Percentiles rank a stretch among this genome's conserved stretches.
Evolutionary conservation across 2,329 filamentous ascomycete species (phyloP).

Genomic region (Bipolaris victoriae): DNA sequence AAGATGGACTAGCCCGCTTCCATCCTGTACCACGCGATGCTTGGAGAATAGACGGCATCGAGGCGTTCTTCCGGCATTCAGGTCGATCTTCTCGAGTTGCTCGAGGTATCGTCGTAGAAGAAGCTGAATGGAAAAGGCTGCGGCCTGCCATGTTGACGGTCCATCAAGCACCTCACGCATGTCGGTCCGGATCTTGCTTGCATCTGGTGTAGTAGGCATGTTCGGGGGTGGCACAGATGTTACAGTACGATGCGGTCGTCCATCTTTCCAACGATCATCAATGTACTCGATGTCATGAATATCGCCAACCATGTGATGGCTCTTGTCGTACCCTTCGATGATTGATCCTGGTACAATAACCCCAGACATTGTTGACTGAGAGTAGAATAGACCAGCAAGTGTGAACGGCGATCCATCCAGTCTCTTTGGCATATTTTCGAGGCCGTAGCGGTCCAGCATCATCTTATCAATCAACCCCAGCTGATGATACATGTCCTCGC

Average conservation of each 20-base stretch:
- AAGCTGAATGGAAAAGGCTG: constrained; percentile 19
- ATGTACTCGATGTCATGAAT: constrained; percentile 26
- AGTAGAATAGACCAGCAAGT: constrained; percentile 20
- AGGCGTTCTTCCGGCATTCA: constrained; percentile 15
- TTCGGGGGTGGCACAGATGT: constrained; percentile 17
- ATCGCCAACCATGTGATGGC: constrained; percentile 16
- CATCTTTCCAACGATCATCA: constrained; percentile 25
- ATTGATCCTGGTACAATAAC: constrained; percentile 23
- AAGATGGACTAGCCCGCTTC: constrained; percentile 18
- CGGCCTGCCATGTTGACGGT: constrained; percentile 24
- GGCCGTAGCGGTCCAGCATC: constrained; percentile 24
- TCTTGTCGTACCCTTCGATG: constrained; percentile 22
- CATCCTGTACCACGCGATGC: constrained; percentile 25
- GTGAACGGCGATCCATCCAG: constrained; percentile 21
- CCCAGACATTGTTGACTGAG: constrained; percentile 12
- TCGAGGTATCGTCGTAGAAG: constrained; percentile 27
- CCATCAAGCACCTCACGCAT: constrained; percentile 25
- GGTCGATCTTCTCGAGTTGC: constrained; percentile 20
- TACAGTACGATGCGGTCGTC: constrained; percentile 22
- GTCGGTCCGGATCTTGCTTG: constrained; percentile 20
- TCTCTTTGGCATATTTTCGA: constrained; percentile 16
- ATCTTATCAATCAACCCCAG: constrained; percentile 26
- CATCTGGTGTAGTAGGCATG: constrained; percentile 11
- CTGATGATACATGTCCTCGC: constrained; percentile 27
- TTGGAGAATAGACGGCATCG: constrained; percentile 22